Base-by-base conservation (phyloP, 768 basidiomycete genomes). In the Lentinula aciculospora region DNA sequence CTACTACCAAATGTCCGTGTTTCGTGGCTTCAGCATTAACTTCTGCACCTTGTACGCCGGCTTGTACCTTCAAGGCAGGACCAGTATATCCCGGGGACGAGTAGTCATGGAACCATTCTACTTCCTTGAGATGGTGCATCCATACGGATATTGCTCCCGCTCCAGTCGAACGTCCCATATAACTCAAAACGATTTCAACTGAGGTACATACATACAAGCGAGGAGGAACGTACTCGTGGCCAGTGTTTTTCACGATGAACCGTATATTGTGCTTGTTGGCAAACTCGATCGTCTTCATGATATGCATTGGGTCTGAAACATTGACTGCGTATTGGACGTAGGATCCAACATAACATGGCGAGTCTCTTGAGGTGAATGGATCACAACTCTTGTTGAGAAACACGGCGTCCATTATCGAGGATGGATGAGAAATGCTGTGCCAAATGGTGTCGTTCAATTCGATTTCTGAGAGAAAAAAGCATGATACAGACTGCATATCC, bases 331-430 rank as follows among this genome's bases (percentile, higher is more conserved):
- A 66, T 42, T 64, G 56, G 12, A 62, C 61, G 36, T 66, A 64
- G 6, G 62, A 56, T 3, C 65, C 65, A 25, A 58, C 53, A 8
- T 56, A 29, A 45, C 65, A 66, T 1, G 42, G 60, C 5, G 32
- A 45, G 0, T 61, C 45, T 21, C 58, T 56, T 1, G 31, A 10
- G 1, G 60, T 60, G 37, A 66, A 66, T 1, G 63, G 65, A 49
- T 66, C 63, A 46, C 65, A 66, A 34, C 63, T 66, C 48, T 61
- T 57, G 34, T 66, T 66, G 3, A 59, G 32, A 32, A 62, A 64
- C 21, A 63, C 47, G 1, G 65, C 59, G 10, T 59, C 58, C 60
- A 64, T 64, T n/a, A 64, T 62, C 2, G 65, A 66, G 15, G 65
- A 63, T 0, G 65, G 59, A 46, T 58, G 58, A 28, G 55, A 34